phyloP scores from a whole-genome alignment of 1,284 basidiomycete species.

The Pyrrhoderma lamaoense region DNA sequence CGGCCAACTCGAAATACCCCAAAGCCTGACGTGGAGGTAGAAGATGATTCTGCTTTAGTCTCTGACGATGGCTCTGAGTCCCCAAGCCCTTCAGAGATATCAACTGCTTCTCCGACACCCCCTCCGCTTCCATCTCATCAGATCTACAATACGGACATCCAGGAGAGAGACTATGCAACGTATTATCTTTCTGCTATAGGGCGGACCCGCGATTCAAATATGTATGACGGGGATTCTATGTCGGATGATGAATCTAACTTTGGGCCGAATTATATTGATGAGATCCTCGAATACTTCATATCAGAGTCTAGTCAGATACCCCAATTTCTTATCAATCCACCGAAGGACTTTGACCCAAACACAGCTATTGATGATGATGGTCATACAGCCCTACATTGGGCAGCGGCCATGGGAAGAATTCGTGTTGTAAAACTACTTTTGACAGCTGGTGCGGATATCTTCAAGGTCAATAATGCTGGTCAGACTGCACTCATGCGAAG shows the following conservation, averaged over 20 bases:
- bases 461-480: slow-evolving; percentile 93
- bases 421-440: slow-evolving; percentile 94
- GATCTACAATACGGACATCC: slow-evolving; percentile 33
- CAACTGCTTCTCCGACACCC: slow-evolving; percentile 83
- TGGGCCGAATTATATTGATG: slow-evolving; percentile 78
- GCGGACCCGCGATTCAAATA: slow-evolving; percentile 24
- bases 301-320: slow-evolving; percentile 96
- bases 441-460: slow-evolving; percentile 93
- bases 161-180: slow-evolving; percentile 31
- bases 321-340: slow-evolving; percentile 81
- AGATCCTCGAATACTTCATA: slow-evolving; percentile 98
- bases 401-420: slow-evolving; percentile 97
- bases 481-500: slow-evolving; percentile 98
- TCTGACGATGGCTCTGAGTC: slow-evolving; percentile 83
- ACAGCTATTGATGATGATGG: slow-evolving; percentile 98
- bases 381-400: slow-evolving; percentile 97
- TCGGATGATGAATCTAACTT: slow-evolving; percentile 40
- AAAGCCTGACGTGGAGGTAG: slow-evolving; percentile 33
- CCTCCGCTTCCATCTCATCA: slow-evolving; percentile 66
- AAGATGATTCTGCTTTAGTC: slow-evolving; percentile 50
- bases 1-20: slow-evolving; percentile 46
- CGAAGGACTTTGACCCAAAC: slow-evolving; percentile 91
- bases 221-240: slow-evolving; percentile 12
- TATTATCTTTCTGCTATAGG: slow-evolving; percentile 22
- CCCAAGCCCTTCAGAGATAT: slow-evolving; percentile 76